Evolutionary conservation across 2,329 filamentous ascomycete genomes (phyloP).

Genomic region (Penicillium brevicompactum): DNA sequence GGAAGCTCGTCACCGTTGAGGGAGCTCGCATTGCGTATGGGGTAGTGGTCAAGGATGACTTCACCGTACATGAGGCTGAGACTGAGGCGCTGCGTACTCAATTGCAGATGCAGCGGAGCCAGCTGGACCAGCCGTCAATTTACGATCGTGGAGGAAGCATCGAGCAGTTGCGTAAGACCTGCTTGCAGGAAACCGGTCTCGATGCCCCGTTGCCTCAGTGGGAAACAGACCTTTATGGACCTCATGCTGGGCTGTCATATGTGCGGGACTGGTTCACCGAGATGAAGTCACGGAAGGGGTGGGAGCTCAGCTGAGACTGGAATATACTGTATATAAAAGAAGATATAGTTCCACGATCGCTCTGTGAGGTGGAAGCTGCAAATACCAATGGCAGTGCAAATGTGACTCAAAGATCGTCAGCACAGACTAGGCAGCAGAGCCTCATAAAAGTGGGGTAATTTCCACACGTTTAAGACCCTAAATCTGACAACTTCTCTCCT

Average conservation of each 20-base stretch:
- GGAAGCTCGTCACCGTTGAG: conserved; percentile 46
- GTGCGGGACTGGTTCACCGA: conserved; percentile 46
- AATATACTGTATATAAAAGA: neutral
- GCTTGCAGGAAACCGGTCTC: conserved; percentile 48
- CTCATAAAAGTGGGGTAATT: too few species aligned
- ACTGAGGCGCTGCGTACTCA: conserved; percentile 39
- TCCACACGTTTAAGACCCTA: too few species aligned
- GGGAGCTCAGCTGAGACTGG: neutral
- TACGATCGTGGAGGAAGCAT: conserved; percentile 51
- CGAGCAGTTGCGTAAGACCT: conserved; percentile 39
- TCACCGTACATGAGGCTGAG: conserved; percentile 37
- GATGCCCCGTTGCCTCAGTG: conserved; percentile 47
- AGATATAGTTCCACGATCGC: too few species aligned
- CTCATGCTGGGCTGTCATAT: conserved; percentile 48
- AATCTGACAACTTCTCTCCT: too few species aligned
- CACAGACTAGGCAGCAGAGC: too few species aligned
- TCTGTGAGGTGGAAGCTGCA: too few species aligned
- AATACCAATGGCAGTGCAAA: too few species aligned
- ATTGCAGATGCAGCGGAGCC: conserved; percentile 31
- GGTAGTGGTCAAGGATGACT: conserved; percentile 45
- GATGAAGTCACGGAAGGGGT: conserved; percentile 16
- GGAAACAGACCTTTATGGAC: conserved; percentile 48
- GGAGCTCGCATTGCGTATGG: conserved; percentile 50
- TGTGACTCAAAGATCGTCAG: too few species aligned
- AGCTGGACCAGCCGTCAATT: conserved; percentile 22